phyloP scores from a whole-genome alignment of 495 filamentous ascomycete species.

The Daldinia grandis region DNA sequence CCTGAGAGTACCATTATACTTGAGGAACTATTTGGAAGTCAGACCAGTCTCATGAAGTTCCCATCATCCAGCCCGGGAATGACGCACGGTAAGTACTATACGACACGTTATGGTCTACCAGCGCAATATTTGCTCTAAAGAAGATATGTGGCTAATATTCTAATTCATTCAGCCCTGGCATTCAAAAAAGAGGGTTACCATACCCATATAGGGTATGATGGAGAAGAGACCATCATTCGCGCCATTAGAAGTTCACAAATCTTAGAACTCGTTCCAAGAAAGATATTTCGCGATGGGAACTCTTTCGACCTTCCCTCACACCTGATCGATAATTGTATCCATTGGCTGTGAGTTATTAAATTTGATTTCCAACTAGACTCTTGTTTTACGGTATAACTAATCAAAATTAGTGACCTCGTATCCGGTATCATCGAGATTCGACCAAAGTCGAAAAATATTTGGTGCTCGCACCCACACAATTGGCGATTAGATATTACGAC shows the following conservation, averaged over 20 bases:
- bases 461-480: slow-evolving; percentile 43
- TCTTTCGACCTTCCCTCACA: slow-evolving; percentile 58
- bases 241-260: slow-evolving; percentile 34
- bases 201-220: slow-evolving; percentile 29
- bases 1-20: slow-evolving; percentile 48
- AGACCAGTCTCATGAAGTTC: slow-evolving; percentile 51
- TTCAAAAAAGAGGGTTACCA: slow-evolving; percentile 13
- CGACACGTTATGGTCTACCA: slow-evolving; percentile 6
- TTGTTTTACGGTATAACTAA: background rate
- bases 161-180: slow-evolving; percentile 1
- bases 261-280: slow-evolving; percentile 51
- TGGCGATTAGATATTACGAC: slow-evolving; percentile 27
- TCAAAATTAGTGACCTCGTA: slow-evolving; percentile 43
- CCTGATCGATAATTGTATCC: slow-evolving; percentile 59
- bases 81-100: slow-evolving; percentile 47
- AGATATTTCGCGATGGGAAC: slow-evolving; percentile 38
- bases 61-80: slow-evolving; percentile 57
- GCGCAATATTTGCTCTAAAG: background rate
- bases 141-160: background rate
- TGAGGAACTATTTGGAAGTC: slow-evolving; percentile 58
- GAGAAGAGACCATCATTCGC: slow-evolving; percentile 48
- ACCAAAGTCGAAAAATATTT: slow-evolving; percentile 48
- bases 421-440: slow-evolving; percentile 61
- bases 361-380: background rate
- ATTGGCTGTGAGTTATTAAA: slow-evolving; percentile 60